phyloP scores from a whole-genome alignment of 495 filamentous ascomycete species.

The Aspergillus campestris region DNA sequence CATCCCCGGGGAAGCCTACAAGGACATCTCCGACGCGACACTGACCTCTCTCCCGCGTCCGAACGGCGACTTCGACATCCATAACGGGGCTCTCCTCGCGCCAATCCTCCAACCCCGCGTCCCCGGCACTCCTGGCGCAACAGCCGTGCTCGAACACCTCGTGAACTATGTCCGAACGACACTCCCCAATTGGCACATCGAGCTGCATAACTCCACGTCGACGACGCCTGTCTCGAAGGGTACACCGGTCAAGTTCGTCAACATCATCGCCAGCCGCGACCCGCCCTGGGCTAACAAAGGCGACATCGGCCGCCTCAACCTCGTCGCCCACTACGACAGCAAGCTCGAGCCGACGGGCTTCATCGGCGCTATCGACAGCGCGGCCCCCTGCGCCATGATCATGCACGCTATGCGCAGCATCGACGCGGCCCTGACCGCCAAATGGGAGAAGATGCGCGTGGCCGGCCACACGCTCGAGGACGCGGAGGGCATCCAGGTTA shows the following conservation, averaged over 20 bases:
- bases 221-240: slow-evolving; percentile 66
- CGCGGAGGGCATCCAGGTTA: slow-evolving; percentile 76
- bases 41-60: slow-evolving; percentile 59
- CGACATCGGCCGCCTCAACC: slow-evolving; percentile 68
- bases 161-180: slow-evolving; percentile 63
- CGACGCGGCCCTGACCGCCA: slow-evolving; percentile 67
- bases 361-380: slow-evolving; percentile 89
- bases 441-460: slow-evolving; percentile 65
- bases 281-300: slow-evolving; percentile 70
- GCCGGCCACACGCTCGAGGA: slow-evolving; percentile 52
- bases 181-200: slow-evolving; percentile 71
- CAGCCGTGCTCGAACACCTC: slow-evolving; percentile 71
- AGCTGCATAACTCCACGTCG: slow-evolving; percentile 79
- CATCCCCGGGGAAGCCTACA: slow-evolving; percentile 49
- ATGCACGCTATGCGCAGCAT: slow-evolving; percentile 77
- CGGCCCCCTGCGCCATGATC: slow-evolving; percentile 86
- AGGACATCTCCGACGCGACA: slow-evolving; percentile 61
- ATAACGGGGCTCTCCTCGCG: slow-evolving; percentile 64
- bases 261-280: slow-evolving; percentile 81
- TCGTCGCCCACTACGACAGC: slow-evolving; percentile 93
- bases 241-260: slow-evolving; percentile 69
- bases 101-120: slow-evolving; percentile 89
- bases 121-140: slow-evolving; percentile 72
- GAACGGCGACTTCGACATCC: slow-evolving; percentile 71
- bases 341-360: slow-evolving; percentile 77